phyloP scores from a whole-genome alignment of 495 filamentous ascomycete species.

The Lasiosphaeris hirsuta region DNA sequence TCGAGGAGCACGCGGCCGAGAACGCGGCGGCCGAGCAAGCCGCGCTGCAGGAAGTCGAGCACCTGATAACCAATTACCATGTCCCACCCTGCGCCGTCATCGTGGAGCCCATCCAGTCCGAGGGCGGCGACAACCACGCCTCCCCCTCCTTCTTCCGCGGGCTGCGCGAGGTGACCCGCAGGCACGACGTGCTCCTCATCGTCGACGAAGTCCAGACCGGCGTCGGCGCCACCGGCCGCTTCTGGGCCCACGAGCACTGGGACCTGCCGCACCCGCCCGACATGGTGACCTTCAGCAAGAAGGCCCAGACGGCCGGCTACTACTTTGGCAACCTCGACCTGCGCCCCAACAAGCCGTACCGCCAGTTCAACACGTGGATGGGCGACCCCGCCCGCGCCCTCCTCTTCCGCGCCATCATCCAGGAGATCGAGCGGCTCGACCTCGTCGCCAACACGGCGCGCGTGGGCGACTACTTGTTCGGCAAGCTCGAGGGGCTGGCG shows the following conservation, averaged over 20 bases:
- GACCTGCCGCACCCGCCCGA: constrained; percentile 78
- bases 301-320: constrained; percentile 97
- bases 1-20: constrained; percentile 76
- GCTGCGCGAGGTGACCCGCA: constrained; percentile 80
- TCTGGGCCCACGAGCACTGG: constrained; percentile 99
- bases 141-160: constrained; percentile 88
- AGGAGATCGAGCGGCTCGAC: constrained; percentile 77
- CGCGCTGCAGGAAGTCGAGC: constrained; percentile 85
- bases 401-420: constrained; percentile 87
- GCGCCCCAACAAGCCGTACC: constrained; percentile 97
- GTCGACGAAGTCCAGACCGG: constrained; percentile 99
- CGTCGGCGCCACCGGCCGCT: constrained; percentile 90
- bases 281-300: constrained; percentile 99
- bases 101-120: constrained; percentile 95
- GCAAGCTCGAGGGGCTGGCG: constrained; percentile 64
- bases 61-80: constrained; percentile 77
- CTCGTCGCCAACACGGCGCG: constrained; percentile 77
- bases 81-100: constrained; percentile 86
- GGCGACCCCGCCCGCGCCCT: constrained; percentile 89
- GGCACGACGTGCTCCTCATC: constrained; percentile 85
- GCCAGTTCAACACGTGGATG: constrained; percentile 99
- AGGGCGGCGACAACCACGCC: constrained; percentile 98
- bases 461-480: constrained; percentile 82
- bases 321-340: constrained; percentile 87
- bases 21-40: constrained; percentile 81